Percentiles rank a stretch among this genome's conserved stretches.
phyloP scores from a whole-genome alignment of 192 early-diverging fungal genomes.

The Mortierella antarctica region DNA sequence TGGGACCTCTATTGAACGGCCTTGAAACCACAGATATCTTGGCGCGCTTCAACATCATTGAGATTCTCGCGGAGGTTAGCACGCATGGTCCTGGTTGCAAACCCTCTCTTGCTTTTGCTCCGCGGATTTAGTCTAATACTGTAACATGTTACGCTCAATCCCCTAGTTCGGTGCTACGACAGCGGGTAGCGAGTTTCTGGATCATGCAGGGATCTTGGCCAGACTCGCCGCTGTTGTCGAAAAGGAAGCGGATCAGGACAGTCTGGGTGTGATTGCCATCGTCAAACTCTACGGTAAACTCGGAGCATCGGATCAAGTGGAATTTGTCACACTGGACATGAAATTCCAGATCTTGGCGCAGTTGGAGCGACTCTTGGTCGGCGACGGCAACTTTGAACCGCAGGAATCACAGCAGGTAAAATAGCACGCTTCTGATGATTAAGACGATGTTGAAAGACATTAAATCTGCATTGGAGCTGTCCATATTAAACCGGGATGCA shows the following conservation, averaged over 20 bases:
- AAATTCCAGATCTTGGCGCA: slow-evolving; percentile 39
- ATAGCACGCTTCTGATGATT: neutral
- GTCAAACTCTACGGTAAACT: slow-evolving; percentile 42
- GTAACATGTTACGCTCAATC: neutral
- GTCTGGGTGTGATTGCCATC: slow-evolving; percentile 18
- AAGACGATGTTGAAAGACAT: neutral
- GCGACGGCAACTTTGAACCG: slow-evolving; percentile 21
- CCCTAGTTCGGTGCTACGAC: slow-evolving; percentile 22
- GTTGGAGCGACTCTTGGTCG: slow-evolving; percentile 18
- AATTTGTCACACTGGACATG: slow-evolving; percentile 34
- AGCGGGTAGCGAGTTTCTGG: slow-evolving; percentile 34
- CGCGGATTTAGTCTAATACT: slow-evolving; percentile 10
- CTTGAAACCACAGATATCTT: slow-evolving; percentile 22
- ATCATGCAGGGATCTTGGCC: slow-evolving; percentile 26
- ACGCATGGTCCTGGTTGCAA: neutral
- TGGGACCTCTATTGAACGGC: slow-evolving; percentile 25
- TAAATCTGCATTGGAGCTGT: neutral
- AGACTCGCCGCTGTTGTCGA: slow-evolving; percentile 6
- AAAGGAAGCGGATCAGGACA: slow-evolving; percentile 21
- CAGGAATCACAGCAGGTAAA: slow-evolving; percentile 21
- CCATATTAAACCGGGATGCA: neutral
- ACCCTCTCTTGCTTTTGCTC: neutral
- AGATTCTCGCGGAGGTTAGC: slow-evolving; percentile 38
- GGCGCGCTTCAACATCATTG: slow-evolving; percentile 44
- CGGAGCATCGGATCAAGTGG: slow-evolving; percentile 13